phyloP scores from a whole-genome alignment of 1,284 basidiomycete genomes.

The Cutaneotrichosporon spelunceum region DNA sequence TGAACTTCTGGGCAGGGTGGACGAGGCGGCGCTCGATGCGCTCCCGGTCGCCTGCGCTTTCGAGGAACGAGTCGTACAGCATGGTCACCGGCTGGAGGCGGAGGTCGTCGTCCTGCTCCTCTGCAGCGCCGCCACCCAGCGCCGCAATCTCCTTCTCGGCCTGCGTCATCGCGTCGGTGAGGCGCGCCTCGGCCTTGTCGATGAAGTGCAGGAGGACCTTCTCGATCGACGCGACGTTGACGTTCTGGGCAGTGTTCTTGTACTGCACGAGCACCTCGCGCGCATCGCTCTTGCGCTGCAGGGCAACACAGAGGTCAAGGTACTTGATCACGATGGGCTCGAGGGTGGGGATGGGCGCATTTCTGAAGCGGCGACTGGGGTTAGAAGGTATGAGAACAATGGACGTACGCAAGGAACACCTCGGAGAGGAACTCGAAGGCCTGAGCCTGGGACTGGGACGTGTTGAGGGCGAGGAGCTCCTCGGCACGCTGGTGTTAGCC shows the following conservation, averaged over 20 bases:
- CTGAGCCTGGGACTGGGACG: slow-evolving; percentile 49
- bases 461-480: slow-evolving; percentile 51
- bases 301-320: slow-evolving; percentile 91
- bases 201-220: slow-evolving; percentile 87
- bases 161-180: slow-evolving; percentile 78
- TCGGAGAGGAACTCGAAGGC: slow-evolving; percentile 51
- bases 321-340: slow-evolving; percentile 88
- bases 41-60: slow-evolving; percentile 75
- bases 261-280: slow-evolving; percentile 90
- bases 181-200: slow-evolving; percentile 79
- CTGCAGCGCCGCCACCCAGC: slow-evolving; percentile 62
- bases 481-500: slow-evolving; percentile 43
- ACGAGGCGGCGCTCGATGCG: slow-evolving; percentile 92
- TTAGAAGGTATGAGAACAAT: slow-evolving; percentile 3
- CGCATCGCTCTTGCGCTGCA: slow-evolving; percentile 88
- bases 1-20: slow-evolving; percentile 95
- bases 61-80: slow-evolving; percentile 48
- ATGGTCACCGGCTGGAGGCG: slow-evolving; percentile 48
- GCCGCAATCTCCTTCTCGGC: slow-evolving; percentile 71
- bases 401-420: slow-evolving; percentile 50
- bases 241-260: slow-evolving; percentile 94
- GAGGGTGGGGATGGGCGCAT: slow-evolving; percentile 80
- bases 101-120: slow-evolving; percentile 44
- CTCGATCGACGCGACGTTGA: slow-evolving; percentile 87
- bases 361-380: slow-evolving; percentile 77